These are phyloP conservation scores for Aquanectria penicillioides DNA, from an alignment of 2,329 filamentous ascomycete genomes.

Conservation along the genomic window DNA sequence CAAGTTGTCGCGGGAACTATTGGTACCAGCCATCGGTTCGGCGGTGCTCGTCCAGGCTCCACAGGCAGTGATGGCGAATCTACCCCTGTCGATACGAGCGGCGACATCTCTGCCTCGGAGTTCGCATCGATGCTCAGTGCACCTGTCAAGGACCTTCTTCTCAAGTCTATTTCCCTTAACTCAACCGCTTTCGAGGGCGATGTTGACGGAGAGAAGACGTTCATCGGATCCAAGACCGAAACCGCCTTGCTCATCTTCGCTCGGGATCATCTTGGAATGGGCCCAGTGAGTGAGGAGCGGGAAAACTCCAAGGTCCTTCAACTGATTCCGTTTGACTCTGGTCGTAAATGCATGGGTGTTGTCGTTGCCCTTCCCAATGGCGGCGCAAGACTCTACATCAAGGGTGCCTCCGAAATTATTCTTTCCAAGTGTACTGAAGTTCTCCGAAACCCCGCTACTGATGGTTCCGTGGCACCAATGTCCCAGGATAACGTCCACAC, in stretches of 20 bases:
- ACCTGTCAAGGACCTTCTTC: slow-evolving; percentile 62
- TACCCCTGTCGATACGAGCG: slow-evolving; percentile 41
- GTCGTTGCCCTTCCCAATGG: slow-evolving; percentile 63
- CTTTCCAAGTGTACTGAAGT: slow-evolving; percentile 64
- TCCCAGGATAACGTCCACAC: slow-evolving; percentile 63
- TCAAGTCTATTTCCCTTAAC: slow-evolving; percentile 71
- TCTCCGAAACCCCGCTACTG: slow-evolving; percentile 59
- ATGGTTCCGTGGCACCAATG: slow-evolving; percentile 55
- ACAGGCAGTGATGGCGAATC: slow-evolving; percentile 37
- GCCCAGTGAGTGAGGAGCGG: slow-evolving; percentile 70
- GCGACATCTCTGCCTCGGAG: slow-evolving; percentile 56
- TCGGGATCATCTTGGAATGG: slow-evolving; percentile 73
- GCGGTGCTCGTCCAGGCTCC: slow-evolving; percentile 47
- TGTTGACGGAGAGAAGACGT: slow-evolving; percentile 71
- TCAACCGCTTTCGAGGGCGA: slow-evolving; percentile 83
- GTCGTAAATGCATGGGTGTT: slow-evolving; percentile 77
- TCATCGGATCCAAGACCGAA: slow-evolving; percentile 83
- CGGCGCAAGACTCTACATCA: slow-evolving; percentile 66
- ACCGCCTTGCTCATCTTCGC: slow-evolving; percentile 78
- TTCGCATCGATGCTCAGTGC: slow-evolving; percentile 57
- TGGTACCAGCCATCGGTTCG: slow-evolving; percentile 66
- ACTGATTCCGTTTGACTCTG: slow-evolving; percentile 79
- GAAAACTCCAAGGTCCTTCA: slow-evolving; percentile 69
- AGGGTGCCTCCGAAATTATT: slow-evolving; percentile 74
- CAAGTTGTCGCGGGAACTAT: slow-evolving; percentile 70